A percentile compares a stretch with the other conserved stretches of the same genome.
Conservation (phyloP, 2,329 filamentous ascomycete genomes). For the Lithohypha guttulata region DNA sequence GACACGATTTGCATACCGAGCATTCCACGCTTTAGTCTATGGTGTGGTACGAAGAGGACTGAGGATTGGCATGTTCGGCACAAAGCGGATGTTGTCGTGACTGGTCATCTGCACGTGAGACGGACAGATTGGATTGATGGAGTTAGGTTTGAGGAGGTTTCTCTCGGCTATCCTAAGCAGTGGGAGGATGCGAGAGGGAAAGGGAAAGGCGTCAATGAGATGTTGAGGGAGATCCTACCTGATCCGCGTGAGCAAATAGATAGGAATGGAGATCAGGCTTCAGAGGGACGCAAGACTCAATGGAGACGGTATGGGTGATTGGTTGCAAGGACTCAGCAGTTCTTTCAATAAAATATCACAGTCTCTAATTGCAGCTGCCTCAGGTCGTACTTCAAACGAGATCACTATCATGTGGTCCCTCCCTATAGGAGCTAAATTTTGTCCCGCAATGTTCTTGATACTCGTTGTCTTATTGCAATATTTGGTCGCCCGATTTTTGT, state of each 20-base stretch:
- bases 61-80: slow-evolving; percentile 20
- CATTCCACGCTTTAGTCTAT: slow-evolving; percentile 21
- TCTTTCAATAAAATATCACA: too few relatives aligned
- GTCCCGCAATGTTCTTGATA: too few relatives aligned
- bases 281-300: slow-evolving; percentile 15
- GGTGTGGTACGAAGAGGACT: slow-evolving; percentile 21
- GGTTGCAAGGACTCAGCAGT: too few relatives aligned
- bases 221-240: slow-evolving; percentile 19
- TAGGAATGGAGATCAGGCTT: slow-evolving; percentile 10
- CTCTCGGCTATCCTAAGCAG: slow-evolving; percentile 20
- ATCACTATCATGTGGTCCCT: too few relatives aligned
- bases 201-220: slow-evolving; percentile 18
- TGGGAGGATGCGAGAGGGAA: slow-evolving; percentile 19
- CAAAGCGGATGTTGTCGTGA: slow-evolving; percentile 21
- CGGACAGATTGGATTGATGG: slow-evolving; percentile 21
- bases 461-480: too few relatives aligned
- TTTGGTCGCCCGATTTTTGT: too few relatives aligned
- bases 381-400: too few relatives aligned
- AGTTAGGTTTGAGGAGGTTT: slow-evolving; percentile 21
- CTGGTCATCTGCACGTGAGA: slow-evolving; percentile 21
- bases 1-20: slow-evolving; percentile 18
- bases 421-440: too few relatives aligned
- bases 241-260: slow-evolving; percentile 15
- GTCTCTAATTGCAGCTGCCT: too few relatives aligned
- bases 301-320: slow-evolving; percentile 19